Conservation (phyloP, 306 rosid species). For the Sechiopsis laciniata region DNA sequence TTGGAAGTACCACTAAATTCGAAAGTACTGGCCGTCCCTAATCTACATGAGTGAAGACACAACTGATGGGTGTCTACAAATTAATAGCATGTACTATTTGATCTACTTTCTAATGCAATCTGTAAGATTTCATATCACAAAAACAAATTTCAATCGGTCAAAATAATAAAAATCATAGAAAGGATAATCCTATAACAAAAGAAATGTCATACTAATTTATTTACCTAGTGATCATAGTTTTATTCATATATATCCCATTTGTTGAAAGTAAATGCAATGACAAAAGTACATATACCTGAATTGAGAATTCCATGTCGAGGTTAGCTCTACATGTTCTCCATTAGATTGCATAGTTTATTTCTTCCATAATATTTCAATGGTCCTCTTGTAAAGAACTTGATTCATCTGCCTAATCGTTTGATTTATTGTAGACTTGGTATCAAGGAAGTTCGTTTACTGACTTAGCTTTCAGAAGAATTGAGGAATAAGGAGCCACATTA, state of each 20-base stretch:
- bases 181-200: background rate
- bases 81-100: background rate
- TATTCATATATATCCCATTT: background rate
- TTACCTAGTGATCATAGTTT: background rate
- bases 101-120: background rate
- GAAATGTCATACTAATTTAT: background rate
- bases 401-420: background rate
- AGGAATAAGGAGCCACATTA: slow-evolving; percentile 67
- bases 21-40: no score
- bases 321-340: slow-evolving; percentile 4
- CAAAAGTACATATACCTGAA: background rate
- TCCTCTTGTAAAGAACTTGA: background rate
- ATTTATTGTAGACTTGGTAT: slow-evolving; percentile 16
- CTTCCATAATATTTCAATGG: slow-evolving; percentile 8
- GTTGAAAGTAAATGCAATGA: background rate
- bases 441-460: slow-evolving; percentile 18
- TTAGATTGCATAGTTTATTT: slow-evolving; percentile 15
- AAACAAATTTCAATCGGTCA: background rate
- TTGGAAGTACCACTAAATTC: no score
- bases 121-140: background rate
- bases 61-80: no score
- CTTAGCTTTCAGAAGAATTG: slow-evolving; percentile 81
- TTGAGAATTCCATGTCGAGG: background rate
- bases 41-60: no score
- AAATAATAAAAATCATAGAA: background rate